Base-by-base conservation (phyloP, 345 rosid species). In the Balakata baccata region DNA sequence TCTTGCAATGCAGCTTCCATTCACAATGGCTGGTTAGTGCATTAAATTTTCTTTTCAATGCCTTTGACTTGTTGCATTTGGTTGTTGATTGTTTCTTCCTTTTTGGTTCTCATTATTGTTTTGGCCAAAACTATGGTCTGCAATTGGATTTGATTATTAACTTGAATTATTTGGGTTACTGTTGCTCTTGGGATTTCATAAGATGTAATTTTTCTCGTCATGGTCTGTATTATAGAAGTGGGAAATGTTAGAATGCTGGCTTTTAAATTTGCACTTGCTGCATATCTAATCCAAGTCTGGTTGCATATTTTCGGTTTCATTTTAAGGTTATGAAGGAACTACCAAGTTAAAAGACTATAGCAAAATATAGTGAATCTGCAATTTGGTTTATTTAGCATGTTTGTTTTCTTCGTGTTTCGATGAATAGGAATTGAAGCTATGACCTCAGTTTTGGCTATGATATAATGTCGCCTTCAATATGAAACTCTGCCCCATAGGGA, bases 1-100 rank as follows among this genome's bases (percentile, higher is more conserved):
- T 79, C 78, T 83, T 70, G 83, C 78, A 73, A 69, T 79, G 81
- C 88, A 83, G 71, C 82, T 86, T 68, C 92, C 89, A 58, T 61
- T 67, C 22, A 52, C 70, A 62, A 38, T 78, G 57, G 89, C 88
- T 70, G 97, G 97, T 89, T 82, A 47, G 79, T 84, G 58, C 75
- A 22, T 68, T 25, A 53, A 34, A 50, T 49, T 61, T 63, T 51
- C 70, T 17, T 7, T 54, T 49, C 29, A n/a, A 10, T 20, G 34
- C 41, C 18, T 63, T 66, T 66, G 65, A 17, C 20, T 16, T 37
- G 47, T 10, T 43, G 45, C 17, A 41, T 8, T 58, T 43, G 41
- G 16, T 22, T 50, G 3, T 50, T n/a, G 29, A 34, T 12, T 66
- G 52, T 54, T 23, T 52, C 11, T 29, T 16, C 23, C 29, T 2